phyloP scores from a whole-genome alignment of 1,284 basidiomycete species.

The Rhodotorula sp. region DNA sequence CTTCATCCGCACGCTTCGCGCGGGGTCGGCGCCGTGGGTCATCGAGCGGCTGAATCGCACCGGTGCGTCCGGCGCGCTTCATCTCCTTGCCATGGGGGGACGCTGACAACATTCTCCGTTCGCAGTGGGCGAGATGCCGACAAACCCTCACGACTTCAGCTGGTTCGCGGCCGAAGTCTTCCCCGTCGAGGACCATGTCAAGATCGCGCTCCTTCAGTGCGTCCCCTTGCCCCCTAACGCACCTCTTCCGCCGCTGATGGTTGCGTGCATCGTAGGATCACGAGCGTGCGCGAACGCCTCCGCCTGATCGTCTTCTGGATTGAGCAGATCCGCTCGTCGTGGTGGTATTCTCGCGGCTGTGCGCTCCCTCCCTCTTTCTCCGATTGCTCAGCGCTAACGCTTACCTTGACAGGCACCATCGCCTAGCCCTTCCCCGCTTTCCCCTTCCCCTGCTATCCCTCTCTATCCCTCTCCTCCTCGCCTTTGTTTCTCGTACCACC shows the following conservation, averaged over 20 bases:
- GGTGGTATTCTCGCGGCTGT: constrained; percentile 60
- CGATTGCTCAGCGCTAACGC: background rate
- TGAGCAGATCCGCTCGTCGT: constrained; percentile 69
- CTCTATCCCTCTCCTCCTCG: background rate
- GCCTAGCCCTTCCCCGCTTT: background rate
- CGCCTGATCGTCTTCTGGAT: constrained; percentile 91
- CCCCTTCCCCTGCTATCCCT: background rate
- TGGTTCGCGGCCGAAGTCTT: constrained; percentile 90
- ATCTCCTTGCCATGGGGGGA: background rate
- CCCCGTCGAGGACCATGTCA: constrained; percentile 93
- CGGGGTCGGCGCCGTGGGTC: constrained; percentile 86
- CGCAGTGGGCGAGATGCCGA: constrained; percentile 39
- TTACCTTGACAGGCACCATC: constrained; percentile 6
- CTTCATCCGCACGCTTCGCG: constrained; percentile 77
- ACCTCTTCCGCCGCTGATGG: background rate
- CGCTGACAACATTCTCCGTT: too few species aligned
- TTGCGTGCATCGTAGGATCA: constrained; percentile 55
- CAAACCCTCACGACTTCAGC: constrained; percentile 65
- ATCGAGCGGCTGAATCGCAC: constrained; percentile 77
- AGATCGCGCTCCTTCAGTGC: constrained; percentile 80
- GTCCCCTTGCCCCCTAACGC: background rate
- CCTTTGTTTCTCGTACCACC: background rate
- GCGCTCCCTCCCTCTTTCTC: background rate
- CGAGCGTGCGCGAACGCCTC: constrained; percentile 73
- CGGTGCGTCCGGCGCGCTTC: constrained; percentile 64